phyloP scores from a whole-genome alignment of 2,329 filamentous ascomycete genomes.

The Talaromyces amestolkiae region DNA sequence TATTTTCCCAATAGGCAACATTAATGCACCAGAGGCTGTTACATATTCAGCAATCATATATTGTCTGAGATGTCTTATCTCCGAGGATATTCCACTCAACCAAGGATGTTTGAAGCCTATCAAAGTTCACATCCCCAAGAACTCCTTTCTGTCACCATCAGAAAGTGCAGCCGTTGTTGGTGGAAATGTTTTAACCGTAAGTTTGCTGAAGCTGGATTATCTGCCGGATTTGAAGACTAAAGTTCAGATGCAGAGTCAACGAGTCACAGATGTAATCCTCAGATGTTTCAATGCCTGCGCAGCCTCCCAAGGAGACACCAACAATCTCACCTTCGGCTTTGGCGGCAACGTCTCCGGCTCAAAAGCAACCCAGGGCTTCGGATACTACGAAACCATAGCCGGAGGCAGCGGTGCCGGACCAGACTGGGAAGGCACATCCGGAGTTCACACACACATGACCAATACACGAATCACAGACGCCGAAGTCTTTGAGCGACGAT shows the following conservation, averaged over 20 bases:
- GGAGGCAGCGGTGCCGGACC: conserved; percentile 73
- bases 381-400: conserved; percentile 81
- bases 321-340: conserved; percentile 76
- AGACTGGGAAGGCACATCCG: conserved; percentile 69
- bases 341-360: conserved; percentile 62
- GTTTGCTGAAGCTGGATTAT: neutral
- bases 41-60: conserved; percentile 81
- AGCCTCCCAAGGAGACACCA: conserved; percentile 72
- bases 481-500: conserved; percentile 74
- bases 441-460: conserved; percentile 83
- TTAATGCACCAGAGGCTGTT: conserved; percentile 74
- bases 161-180: conserved; percentile 73
- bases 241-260: conserved; percentile 51
- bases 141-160: conserved; percentile 69
- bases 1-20: conserved; percentile 51
- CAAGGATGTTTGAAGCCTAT: conserved; percentile 77
- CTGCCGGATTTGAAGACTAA: neutral
- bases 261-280: conserved; percentile 74
- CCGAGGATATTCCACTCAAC: conserved; percentile 75
- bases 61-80: conserved; percentile 71
- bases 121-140: conserved; percentile 65
- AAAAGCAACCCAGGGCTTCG: conserved; percentile 62
- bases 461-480: conserved; percentile 81
- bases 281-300: conserved; percentile 73
- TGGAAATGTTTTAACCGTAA: conserved; percentile 70